Evolutionary conservation across 352 stramenopile species (phyloP).

Genomic region (Phytopythium sindhum): DNA sequence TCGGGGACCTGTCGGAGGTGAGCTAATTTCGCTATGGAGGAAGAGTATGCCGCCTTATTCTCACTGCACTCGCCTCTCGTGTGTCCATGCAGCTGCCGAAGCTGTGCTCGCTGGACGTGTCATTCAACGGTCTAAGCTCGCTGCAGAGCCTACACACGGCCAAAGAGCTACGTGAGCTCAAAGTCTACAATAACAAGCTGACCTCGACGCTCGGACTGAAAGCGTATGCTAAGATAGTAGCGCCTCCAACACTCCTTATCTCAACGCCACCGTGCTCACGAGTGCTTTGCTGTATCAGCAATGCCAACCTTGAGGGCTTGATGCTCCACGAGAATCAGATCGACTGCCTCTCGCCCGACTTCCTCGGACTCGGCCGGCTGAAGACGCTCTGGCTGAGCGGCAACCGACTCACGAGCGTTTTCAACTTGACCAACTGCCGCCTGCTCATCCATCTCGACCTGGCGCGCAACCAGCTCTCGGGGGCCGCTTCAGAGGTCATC

Average conservation of each 20-base stretch:
- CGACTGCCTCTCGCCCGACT: conserved; percentile 48
- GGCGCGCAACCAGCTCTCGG: conserved; percentile 51
- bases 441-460: conserved; percentile 67
- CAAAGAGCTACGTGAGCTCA: conserved; percentile 65
- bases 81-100: conserved; percentile 44
- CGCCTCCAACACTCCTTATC: neutral
- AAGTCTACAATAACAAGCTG: conserved; percentile 82
- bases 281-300: conserved; percentile 24
- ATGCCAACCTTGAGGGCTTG: conserved; percentile 58
- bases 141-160: conserved; percentile 60
- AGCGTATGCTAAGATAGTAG: conserved; percentile 20
- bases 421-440: conserved; percentile 47
- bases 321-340: conserved; percentile 77
- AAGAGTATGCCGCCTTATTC: no score
- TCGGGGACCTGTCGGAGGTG: conserved; percentile 66
- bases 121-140: conserved; percentile 64
- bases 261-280: neutral
- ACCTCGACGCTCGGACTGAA: conserved; percentile 46
- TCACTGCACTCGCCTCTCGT: neutral
- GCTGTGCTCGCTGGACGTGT: conserved; percentile 72
- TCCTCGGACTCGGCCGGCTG: conserved; percentile 59
- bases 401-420: conserved; percentile 49
- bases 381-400: conserved; percentile 72
- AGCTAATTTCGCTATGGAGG: neutral
- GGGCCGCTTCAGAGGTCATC: conserved; percentile 39